Evolutionary conservation across 352 stramenopile species (phyloP).

Genomic region (Phytopythium sindhum): DNA sequence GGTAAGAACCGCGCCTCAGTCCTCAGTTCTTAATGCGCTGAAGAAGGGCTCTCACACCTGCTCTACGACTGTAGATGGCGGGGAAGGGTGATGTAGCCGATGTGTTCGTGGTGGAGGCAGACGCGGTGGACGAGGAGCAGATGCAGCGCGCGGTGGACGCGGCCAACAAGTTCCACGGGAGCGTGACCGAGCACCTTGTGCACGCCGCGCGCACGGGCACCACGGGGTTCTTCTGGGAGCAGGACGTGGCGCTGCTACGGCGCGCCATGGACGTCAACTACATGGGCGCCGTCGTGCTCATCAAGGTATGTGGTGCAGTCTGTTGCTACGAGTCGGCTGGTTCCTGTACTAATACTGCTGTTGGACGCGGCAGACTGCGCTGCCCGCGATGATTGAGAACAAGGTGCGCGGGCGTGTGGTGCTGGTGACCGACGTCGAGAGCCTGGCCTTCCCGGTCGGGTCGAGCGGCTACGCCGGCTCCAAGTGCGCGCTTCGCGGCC

Average conservation of each 20-base stretch:
- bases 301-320: constrained; percentile 28
- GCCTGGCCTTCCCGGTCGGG: constrained; percentile 67
- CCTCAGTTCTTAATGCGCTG: not conserved
- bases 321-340: not conserved
- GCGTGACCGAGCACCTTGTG: constrained; percentile 59
- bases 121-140: constrained; percentile 33
- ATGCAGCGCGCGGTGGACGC: constrained; percentile 38
- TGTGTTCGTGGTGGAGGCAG: constrained; percentile 38
- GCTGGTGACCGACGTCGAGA: constrained; percentile 51
- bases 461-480: constrained; percentile 87
- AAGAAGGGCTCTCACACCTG: not conserved
- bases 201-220: constrained; percentile 29
- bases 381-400: constrained; percentile 56
- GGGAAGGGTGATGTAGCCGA: constrained; percentile 7
- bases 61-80: constrained; percentile 11
- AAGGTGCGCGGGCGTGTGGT: constrained; percentile 42
- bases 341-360: not conserved
- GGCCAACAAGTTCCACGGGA: constrained; percentile 55
- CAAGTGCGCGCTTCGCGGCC: constrained; percentile 89
- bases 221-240: constrained; percentile 52
- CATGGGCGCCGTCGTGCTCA: constrained; percentile 46
- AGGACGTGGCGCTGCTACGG: constrained; percentile 38
- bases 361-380: constrained; percentile 17
- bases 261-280: constrained; percentile 61
- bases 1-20: constrained; percentile 8